Evolutionary conservation across 108 stramenopile species (phyloP), one percentile per base, ranked within the genome.

Genomic region (Cyclotella sp.): DNA sequence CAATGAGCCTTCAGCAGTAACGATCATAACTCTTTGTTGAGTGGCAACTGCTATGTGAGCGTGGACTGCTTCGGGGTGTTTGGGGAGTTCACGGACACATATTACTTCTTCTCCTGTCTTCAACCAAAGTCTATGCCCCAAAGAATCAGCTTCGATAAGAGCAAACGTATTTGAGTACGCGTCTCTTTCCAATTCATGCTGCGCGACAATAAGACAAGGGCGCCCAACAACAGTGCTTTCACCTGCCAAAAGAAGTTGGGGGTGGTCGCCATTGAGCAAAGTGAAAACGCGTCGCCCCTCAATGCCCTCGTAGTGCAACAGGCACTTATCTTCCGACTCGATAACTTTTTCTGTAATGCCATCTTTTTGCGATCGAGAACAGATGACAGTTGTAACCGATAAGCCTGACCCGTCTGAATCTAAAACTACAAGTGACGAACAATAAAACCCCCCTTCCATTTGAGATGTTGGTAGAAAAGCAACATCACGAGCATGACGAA

Each of bases 41-140:
- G 90, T 93, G 9, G 88, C 87, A 30, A 93, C 76, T 11, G 91
- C 92, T 34, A 93, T 62, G 28, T 86, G 83, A 15, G 85, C 73
- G 26, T 74, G 76, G 39, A 57, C 60, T 29, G 64, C 69, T 46
- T 79, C 70, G 42, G 84, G 76, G 39, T 68, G 68, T 42, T 46
- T 52, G 4, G 93, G 93, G 11, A 96, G 90, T 42, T 86, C 84
- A 5, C 84, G 59, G 19, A 91, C 29, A 9, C 76, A 70, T 30
- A 79, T 41, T 3, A 96, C 63, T 53, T 88, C 83, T 84, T 96
- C 95, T 39, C 68, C 65, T 42, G 70, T 41, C 24, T 87, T 76
- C 47, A 96, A 64, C 92, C 91, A 94, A 10, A 83, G 30, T 41
- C 72, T 26, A 39, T 72, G 65, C 8, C 73, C 73, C 26, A 77